A percentile compares a stretch with the other conserved stretches of the same genome.
These are phyloP conservation scores for Alisma plantagoaquatica DNA, from an alignment of 106 monocot genomes.

Conservation along the genomic window DNA sequence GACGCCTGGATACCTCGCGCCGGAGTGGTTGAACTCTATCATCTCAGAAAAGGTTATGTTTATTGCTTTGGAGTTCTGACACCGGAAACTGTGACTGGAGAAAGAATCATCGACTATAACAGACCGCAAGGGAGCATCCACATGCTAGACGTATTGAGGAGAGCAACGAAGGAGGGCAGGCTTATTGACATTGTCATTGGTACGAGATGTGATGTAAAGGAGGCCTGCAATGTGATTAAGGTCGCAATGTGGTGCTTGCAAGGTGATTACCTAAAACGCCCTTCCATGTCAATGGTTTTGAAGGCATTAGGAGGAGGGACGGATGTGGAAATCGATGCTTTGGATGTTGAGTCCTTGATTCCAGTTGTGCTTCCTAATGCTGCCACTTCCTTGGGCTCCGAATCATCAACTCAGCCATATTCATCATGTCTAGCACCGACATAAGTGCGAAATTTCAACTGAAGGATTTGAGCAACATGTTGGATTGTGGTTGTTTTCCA, in stretches of 20 bases:
- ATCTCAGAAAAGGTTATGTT: constrained; percentile 15
- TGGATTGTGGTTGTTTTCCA: no score
- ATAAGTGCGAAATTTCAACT: no score
- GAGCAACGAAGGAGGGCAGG: background rate
- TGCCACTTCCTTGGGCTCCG: no score
- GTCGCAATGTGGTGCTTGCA: constrained; percentile 15
- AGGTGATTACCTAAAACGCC: constrained; percentile 9
- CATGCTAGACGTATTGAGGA: constrained; percentile 6
- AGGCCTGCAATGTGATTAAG: constrained; percentile 10
- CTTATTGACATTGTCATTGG: constrained; percentile 1
- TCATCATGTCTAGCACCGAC: no score
- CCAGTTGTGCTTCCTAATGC: no score
- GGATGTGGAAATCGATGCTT: no score
- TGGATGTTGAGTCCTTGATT: no score
- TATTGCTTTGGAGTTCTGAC: constrained; percentile 14
- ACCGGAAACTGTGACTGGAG: constrained; percentile 3
- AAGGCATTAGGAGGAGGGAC: constrained; percentile 11
- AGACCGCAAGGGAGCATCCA: background rate
- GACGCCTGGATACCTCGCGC: constrained; percentile 13
- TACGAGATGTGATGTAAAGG: background rate
- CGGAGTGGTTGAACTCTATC: constrained; percentile 12
- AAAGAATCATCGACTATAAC: constrained; percentile 2
- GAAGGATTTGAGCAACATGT: no score
- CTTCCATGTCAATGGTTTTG: constrained; percentile 24
- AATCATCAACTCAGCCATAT: no score